These are phyloP conservation scores for Tubosaeta sp. DNA, from an alignment of 768 basidiomycete species.

Conservation along the genomic window DNA sequence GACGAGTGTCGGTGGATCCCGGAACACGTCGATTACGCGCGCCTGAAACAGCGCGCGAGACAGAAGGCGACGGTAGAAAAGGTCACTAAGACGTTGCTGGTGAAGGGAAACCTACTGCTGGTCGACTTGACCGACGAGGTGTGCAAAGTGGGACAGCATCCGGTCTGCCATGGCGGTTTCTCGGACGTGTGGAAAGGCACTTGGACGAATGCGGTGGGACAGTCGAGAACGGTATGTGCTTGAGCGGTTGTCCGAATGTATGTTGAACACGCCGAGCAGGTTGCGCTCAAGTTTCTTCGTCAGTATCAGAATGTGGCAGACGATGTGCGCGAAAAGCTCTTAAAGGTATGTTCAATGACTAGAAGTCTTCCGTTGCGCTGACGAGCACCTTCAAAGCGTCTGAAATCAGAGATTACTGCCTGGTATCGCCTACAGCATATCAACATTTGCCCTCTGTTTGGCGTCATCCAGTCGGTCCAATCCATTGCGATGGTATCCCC, in stretches of 20 bases:
- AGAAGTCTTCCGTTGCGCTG: not conserved
- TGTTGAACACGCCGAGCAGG: conserved; percentile 30
- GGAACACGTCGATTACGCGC: conserved; percentile 49
- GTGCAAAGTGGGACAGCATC: conserved; percentile 39
- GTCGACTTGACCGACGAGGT: conserved; percentile 58
- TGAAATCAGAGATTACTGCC: conserved; percentile 52
- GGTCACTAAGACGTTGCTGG: conserved; percentile 51
- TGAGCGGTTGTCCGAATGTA: too few relatives aligned
- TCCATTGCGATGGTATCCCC: conserved; percentile 62
- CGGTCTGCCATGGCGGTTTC: conserved; percentile 53
- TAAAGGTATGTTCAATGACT: conserved; percentile 35
- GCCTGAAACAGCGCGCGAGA: conserved; percentile 52
- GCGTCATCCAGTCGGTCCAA: conserved; percentile 46
- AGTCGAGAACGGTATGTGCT: conserved; percentile 19
- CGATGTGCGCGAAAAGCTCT: conserved; percentile 47
- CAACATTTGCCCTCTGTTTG: conserved; percentile 53
- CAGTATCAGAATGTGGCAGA: conserved; percentile 44
- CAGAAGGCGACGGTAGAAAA: conserved; percentile 52
- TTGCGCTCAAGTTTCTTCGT: conserved; percentile 56
- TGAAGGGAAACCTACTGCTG: conserved; percentile 46
- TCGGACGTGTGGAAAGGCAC: conserved; percentile 59
- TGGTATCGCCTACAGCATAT: conserved; percentile 56
- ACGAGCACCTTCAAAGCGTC: conserved; percentile 35
- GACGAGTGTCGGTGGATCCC: conserved; percentile 56
- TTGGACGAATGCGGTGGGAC: conserved; percentile 48